Percentiles rank a stretch among this genome's conserved stretches.
Conservation (phyloP, 148 eudicot genomes). For the Gaultheria prostrata region DNA sequence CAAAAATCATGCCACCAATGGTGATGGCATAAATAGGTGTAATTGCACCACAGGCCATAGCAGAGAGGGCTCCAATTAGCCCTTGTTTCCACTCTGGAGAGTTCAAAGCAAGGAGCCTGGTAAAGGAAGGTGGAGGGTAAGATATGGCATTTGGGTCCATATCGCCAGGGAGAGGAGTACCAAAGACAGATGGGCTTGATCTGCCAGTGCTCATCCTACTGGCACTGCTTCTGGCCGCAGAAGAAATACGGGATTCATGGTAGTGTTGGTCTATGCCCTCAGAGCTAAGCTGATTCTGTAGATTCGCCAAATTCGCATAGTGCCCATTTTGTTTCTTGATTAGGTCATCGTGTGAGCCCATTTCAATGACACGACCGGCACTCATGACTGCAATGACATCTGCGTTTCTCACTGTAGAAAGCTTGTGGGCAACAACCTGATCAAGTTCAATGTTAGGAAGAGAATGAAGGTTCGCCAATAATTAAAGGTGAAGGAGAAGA, state of each 20-base stretch:
- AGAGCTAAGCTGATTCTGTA: slow-evolving; percentile 58
- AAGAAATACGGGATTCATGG: slow-evolving; percentile 24
- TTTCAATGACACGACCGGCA: slow-evolving; percentile 49
- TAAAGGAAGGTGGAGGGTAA: slow-evolving; percentile 40
- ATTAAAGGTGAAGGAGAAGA: not conserved
- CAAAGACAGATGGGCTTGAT: slow-evolving; percentile 49
- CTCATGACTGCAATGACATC: slow-evolving; percentile 74
- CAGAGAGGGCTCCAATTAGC: slow-evolving; percentile 66
- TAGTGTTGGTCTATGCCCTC: slow-evolving; percentile 34
- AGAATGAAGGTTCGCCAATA: not conserved
- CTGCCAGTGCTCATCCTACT: slow-evolving; percentile 20
- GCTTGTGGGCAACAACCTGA: slow-evolving; percentile 95
- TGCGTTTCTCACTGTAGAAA: slow-evolving; percentile 81
- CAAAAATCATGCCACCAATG: slow-evolving; percentile 83
- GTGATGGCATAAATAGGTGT: slow-evolving; percentile 86
- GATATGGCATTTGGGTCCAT: slow-evolving; percentile 11
- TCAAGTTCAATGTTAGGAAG: not conserved
- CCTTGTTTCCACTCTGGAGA: slow-evolving; percentile 78
- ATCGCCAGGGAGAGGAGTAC: slow-evolving; percentile 34
- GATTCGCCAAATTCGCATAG: slow-evolving; percentile 62
- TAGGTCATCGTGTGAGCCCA: slow-evolving; percentile 68
- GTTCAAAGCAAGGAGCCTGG: slow-evolving; percentile 23
- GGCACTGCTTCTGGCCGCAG: slow-evolving; percentile 49
- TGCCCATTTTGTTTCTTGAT: slow-evolving; percentile 53
- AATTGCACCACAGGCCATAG: slow-evolving; percentile 62